phyloP scores from a whole-genome alignment of 192 early-diverging fungal species.

The Gonapodya sp. region DNA sequence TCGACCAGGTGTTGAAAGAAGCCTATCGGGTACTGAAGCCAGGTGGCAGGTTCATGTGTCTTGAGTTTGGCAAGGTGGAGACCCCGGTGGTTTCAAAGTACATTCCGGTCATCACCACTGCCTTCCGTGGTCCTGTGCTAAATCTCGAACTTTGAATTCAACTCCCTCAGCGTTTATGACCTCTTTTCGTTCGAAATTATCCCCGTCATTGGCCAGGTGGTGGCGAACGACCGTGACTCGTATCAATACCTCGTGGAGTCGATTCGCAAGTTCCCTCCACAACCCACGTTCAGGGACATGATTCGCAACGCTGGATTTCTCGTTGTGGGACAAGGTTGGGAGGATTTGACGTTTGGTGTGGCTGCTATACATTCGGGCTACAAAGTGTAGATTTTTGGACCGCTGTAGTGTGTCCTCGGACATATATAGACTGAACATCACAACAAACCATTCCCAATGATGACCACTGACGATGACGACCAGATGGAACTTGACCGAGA shows the following conservation, averaged over 20 bases:
- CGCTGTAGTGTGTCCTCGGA: background rate
- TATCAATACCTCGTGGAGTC: constrained; percentile 98
- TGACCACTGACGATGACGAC: background rate
- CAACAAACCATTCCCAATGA: background rate
- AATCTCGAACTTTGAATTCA: constrained; percentile 3
- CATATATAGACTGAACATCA: background rate
- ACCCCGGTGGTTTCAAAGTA: constrained; percentile 77
- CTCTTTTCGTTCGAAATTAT: constrained; percentile 91
- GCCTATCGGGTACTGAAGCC: constrained; percentile 91
- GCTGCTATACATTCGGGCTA: constrained; percentile 93
- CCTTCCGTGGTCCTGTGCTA: background rate
- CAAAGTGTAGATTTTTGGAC: constrained; percentile 64
- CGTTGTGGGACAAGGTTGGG: constrained; percentile 77
- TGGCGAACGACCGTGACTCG: constrained; percentile 80
- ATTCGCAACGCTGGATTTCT: constrained; percentile 85
- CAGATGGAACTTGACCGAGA: background rate
- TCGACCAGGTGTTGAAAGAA: constrained; percentile 76
- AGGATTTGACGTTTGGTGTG: constrained; percentile 94
- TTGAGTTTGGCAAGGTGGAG: constrained; percentile 85
- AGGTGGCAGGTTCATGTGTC: constrained; percentile 89
- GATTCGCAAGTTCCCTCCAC: constrained; percentile 87
- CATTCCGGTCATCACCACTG: constrained; percentile 14
- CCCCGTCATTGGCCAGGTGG: constrained; percentile 71
- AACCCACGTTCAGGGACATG: constrained; percentile 81
- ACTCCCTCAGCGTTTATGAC: constrained; percentile 73